Evolutionary conservation across 164 flowering plant genomes (phyloP).

Genomic region (Buxus sempervirens): DNA sequence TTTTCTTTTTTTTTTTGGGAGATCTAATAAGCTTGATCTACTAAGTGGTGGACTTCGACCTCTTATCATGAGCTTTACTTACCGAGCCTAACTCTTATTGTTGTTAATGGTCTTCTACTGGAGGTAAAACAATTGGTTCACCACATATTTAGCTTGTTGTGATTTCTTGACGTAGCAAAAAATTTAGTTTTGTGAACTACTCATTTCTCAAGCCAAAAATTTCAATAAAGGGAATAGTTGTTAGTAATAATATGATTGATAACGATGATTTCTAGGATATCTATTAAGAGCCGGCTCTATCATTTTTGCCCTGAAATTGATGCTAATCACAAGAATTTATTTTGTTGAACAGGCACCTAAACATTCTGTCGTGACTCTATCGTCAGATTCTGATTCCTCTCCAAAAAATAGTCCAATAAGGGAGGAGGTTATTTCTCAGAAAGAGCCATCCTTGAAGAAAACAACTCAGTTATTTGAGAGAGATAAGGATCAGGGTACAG

Average conservation of each 20-base stretch:
- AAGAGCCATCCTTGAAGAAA: slow-evolving; percentile 15
- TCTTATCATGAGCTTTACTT: too few relatives aligned
- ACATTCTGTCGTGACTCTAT: slow-evolving; percentile 29
- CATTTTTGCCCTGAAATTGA: background rate
- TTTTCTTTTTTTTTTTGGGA: too few relatives aligned
- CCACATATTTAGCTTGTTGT: background rate
- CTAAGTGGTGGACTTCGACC: too few relatives aligned
- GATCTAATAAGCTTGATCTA: too few relatives aligned
- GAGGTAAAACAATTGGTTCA: background rate
- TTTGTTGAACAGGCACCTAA: slow-evolving; percentile 39
- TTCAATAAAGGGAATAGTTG: background rate
- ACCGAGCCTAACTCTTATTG: too few relatives aligned
- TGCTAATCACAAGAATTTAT: background rate
- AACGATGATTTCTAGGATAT: background rate
- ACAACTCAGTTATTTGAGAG: slow-evolving; percentile 10
- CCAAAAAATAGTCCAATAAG: slow-evolving; percentile 22
- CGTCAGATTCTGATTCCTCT: slow-evolving; percentile 60
- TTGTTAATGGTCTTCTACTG: background rate
- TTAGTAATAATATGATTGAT: background rate
- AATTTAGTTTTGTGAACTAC: background rate
- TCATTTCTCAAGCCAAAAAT: background rate
- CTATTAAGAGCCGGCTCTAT: background rate
- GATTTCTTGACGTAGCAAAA: background rate
- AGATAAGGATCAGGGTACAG: slow-evolving; percentile 22
- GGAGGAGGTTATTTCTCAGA: slow-evolving; percentile 24